Evolutionary conservation across 2,329 filamentous ascomycete genomes (phyloP).

Genomic region (Botrytis fragariae): DNA sequence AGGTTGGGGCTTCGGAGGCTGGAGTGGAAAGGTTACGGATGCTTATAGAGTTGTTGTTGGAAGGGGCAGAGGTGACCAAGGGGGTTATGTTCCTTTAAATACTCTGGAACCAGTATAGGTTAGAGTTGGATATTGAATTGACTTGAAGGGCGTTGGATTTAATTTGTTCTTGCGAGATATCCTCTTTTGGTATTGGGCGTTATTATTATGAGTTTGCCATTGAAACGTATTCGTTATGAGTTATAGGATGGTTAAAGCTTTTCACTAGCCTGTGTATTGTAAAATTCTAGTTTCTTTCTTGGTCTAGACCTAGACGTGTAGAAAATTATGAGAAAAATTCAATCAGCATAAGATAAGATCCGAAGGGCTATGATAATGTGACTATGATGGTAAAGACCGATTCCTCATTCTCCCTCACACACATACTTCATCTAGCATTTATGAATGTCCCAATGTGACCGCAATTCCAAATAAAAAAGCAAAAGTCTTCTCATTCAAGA

Average conservation of each 20-base stretch:
- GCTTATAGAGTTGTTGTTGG: conserved; percentile 41
- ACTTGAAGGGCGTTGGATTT: not conserved
- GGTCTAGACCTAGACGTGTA: not conserved
- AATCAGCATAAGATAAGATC: not conserved
- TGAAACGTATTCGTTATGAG: too few species aligned
- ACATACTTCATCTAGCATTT: not conserved
- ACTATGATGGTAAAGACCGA: not conserved
- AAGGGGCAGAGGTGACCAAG: conserved; percentile 45
- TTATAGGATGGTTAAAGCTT: not conserved
- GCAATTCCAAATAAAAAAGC: not conserved
- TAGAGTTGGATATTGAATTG: conserved; percentile 1
- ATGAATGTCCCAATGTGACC: not conserved
- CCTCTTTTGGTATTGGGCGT: not conserved
- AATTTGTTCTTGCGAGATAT: conserved; percentile 2
- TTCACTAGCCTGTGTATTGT: not conserved
- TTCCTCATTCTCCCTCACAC: not conserved
- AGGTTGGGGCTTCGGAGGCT: conserved; percentile 40
- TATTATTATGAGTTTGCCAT: not conserved
- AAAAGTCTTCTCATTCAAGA: not conserved
- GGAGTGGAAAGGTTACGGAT: conserved; percentile 46
- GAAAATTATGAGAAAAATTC: not conserved
- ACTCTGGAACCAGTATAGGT: conserved; percentile 31
- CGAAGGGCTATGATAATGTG: too few species aligned
- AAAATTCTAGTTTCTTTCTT: not conserved
- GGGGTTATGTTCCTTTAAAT: conserved; percentile 58